Evolutionary conservation across 257 asterid genomes (phyloP).

Genomic region (Nyctanthes arbortristis): DNA sequence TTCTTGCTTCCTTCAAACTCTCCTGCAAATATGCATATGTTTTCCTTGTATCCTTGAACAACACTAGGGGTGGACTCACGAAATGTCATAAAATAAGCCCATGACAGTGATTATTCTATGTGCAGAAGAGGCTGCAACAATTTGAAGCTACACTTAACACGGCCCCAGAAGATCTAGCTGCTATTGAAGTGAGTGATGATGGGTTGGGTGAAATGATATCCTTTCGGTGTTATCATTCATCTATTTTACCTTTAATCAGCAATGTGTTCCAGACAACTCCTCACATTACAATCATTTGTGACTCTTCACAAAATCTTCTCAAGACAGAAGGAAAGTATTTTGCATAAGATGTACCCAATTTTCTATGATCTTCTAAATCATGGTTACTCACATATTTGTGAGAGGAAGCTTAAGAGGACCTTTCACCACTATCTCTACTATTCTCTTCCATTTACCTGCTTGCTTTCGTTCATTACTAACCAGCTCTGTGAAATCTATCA

Average conservation of each 20-base stretch:
- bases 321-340: background rate
- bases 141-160: constrained; percentile 66
- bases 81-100: constrained; percentile 20
- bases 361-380: background rate
- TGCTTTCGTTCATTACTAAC: constrained; percentile 12
- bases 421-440: background rate
- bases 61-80: constrained; percentile 1
- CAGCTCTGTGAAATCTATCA: background rate
- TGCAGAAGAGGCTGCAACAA: constrained; percentile 75
- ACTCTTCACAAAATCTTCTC: background rate
- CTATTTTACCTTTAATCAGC: background rate
- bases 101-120: constrained; percentile 24
- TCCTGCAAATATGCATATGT: background rate
- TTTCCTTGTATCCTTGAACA: constrained; percentile 4
- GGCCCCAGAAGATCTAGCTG: constrained; percentile 70
- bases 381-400: too few relatives aligned
- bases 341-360: background rate
- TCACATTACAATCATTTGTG: constrained; percentile 5
- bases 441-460: background rate
- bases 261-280: background rate
- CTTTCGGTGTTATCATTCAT: constrained; percentile 4
- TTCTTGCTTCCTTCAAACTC: constrained; percentile 26
- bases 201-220: constrained; percentile 23
- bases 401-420: too few relatives aligned
- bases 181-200: constrained; percentile 79